phyloP scores from a whole-genome alignment of 1,139 yeast species.

The Protomyces lactucae-debilis region DNA sequence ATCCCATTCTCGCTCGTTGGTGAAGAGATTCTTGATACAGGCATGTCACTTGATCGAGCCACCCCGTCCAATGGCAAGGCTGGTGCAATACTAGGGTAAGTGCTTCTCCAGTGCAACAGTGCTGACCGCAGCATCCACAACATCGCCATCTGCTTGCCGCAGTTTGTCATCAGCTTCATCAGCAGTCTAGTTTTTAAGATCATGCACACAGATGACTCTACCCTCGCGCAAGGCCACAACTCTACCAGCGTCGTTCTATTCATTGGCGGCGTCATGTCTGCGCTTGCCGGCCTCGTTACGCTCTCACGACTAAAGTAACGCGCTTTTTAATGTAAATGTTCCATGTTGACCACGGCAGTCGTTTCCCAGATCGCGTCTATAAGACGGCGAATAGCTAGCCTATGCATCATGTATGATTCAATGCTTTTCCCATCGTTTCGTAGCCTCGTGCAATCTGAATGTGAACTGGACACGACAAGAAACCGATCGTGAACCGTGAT shows the following conservation, averaged over 20 bases:
- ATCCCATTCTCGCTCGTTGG: conserved; percentile 45
- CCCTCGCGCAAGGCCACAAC: not conserved
- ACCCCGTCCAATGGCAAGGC: conserved; percentile 21
- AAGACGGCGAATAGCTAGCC: not conserved
- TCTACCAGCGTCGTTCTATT: not conserved
- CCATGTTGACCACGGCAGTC: not conserved
- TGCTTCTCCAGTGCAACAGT: conserved; percentile 41
- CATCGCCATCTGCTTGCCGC: conserved; percentile 43
- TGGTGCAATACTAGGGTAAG: conserved; percentile 33
- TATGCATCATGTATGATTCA: not conserved
- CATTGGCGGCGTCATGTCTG: not conserved
- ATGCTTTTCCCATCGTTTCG: not conserved
- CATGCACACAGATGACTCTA: conserved; percentile 31
- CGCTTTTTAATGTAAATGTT: not conserved
- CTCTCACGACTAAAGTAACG: not conserved
- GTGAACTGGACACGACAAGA: not conserved
- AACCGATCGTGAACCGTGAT: too few species aligned
- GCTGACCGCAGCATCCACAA: conserved; percentile 39
- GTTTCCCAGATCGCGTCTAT: not conserved
- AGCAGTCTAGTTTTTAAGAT: conserved; percentile 40
- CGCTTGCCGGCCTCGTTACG: not conserved
- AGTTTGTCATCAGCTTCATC: conserved; percentile 42
- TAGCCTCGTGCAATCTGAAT: not conserved
- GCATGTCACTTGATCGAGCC: conserved; percentile 8
- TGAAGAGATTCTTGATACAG: conserved; percentile 37